Conservation (phyloP, 495 filamentous ascomycete species). For the Penicillium chermesinum region DNA sequence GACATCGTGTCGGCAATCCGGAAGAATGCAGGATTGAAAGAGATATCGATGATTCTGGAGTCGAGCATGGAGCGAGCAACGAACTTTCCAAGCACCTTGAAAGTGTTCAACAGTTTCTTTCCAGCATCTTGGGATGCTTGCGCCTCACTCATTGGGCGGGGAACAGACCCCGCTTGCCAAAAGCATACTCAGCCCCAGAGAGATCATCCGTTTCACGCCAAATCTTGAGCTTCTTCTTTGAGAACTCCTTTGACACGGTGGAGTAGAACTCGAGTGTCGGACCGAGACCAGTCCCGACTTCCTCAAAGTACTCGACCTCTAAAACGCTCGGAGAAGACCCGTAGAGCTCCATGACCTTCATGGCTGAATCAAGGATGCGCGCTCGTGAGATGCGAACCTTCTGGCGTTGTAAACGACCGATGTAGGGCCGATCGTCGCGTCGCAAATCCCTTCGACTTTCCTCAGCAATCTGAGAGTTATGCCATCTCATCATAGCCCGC, state of each 20-base stretch:
- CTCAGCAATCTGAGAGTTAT: conserved; percentile 77
- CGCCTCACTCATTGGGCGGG: conserved; percentile 85
- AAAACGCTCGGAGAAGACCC: conserved; percentile 91
- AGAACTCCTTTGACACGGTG: conserved; percentile 94
- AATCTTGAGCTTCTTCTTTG: conserved; percentile 90
- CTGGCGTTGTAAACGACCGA: conserved; percentile 91
- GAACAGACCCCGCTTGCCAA: conserved; percentile 81
- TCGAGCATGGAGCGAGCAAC: conserved; percentile 98
- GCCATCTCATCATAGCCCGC: conserved; percentile 95
- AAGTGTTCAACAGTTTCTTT: conserved; percentile 76
- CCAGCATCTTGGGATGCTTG: conserved; percentile 70
- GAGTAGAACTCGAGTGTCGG: conserved; percentile 99
- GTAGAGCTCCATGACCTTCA: conserved; percentile 99
- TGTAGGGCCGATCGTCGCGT: conserved; percentile 83
- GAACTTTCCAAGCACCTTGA: conserved; percentile 95
- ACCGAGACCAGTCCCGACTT: conserved; percentile 93
- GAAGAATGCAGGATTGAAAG: conserved; percentile 97
- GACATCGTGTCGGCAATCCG: conserved; percentile 73
- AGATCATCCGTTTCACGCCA: conserved; percentile 85
- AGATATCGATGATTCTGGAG: conserved; percentile 95
- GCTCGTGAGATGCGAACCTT: conserved; percentile 93
- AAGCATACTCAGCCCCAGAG: conserved; percentile 78
- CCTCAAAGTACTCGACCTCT: conserved; percentile 98
- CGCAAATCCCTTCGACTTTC: conserved; percentile 75
- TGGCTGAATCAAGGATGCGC: conserved; percentile 90